Base-by-base conservation (phyloP, 2,329 filamentous ascomycete genomes). In the Xylariaceae sp. region DNA sequence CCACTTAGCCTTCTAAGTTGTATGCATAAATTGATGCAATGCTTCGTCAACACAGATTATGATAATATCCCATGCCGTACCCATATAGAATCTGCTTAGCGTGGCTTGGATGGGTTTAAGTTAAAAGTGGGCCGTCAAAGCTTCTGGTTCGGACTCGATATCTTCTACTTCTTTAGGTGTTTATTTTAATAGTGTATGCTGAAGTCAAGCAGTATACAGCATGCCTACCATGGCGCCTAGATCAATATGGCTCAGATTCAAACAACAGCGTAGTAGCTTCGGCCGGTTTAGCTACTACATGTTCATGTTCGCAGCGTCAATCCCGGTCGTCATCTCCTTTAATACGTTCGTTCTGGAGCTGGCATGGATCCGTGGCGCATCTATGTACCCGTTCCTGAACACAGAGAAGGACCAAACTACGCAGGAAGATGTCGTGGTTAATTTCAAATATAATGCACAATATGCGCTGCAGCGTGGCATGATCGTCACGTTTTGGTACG, bases 361-460 rank as follows among this genome's bases (percentile, higher is more conserved):
- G 37, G 80, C 79, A 3, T 72, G 75, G 53, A 81, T 89, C 55
- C 76, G 77, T 29, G 86, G 86, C 2, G 70, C 77, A 16, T 91
- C 87, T 16, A 94, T 94, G 90, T 87, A 87, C 50, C 90, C 90
- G 1, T 87, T 85, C 57, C 75, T 93, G 49, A 92, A 92, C 65
- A 77, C 84, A 53, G 81, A 86, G 46, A 85, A 78, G 64, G 77
- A 86, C 66, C 77, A 79, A 64, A 84, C 77, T 53, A 75, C 75
- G 58, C 68, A 71, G 30, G 70, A 77, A 44, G 85, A 88, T 58
- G 55, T 82, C n/a, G 80, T 84, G 26, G 69, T 86, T 58, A 82
- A 80, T 50, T 79, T 75, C 65, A 87, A 86, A 67, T 79, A 81
- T 70, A 79, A 81, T 55, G 78, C 83, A 20, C 78, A 81, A 53